These are phyloP conservation scores for Mycena chlorophos DNA, from an alignment of 768 basidiomycete species.

Conservation along the genomic window DNA sequence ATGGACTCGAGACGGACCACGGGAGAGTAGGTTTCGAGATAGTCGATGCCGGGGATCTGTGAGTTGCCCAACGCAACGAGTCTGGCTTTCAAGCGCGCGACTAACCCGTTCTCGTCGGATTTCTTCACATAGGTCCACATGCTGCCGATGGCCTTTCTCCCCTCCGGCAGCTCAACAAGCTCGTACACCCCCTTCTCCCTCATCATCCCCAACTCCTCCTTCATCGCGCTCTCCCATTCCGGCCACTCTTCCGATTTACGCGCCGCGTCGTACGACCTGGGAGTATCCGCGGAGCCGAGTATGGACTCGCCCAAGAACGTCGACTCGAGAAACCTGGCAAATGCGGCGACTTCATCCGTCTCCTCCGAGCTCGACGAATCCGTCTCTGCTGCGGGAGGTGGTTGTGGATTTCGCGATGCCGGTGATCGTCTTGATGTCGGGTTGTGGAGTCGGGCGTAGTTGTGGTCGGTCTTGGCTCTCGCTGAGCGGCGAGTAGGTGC, in stretches of 20 bases:
- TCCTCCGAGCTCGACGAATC: neutral
- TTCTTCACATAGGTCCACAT: conserved; percentile 11
- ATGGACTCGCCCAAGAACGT: neutral
- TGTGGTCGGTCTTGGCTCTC: neutral
- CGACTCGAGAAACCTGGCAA: neutral
- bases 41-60: conserved; percentile 17
- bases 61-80: conserved; percentile 13
- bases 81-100: conserved; percentile 10
- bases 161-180: conserved; percentile 6
- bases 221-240: conserved; percentile 14
- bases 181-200: conserved; percentile 15
- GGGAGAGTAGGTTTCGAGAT: conserved; percentile 11
- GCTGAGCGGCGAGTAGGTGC: neutral
- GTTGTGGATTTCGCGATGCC: neutral
- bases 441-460: conserved; percentile 14
- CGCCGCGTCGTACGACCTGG: conserved; percentile 3
- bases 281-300: neutral
- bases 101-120: conserved; percentile 4
- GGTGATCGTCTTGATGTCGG: conserved; percentile 2
- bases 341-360: too few species aligned
- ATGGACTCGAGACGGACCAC: conserved; percentile 16
- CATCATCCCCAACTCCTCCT: conserved; percentile 12
- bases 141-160: conserved; percentile 4
- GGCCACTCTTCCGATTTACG: neutral
- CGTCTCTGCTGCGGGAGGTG: too few species aligned